Base-by-base conservation (phyloP, 768 basidiomycete species). In the Collybia sordida region DNA sequence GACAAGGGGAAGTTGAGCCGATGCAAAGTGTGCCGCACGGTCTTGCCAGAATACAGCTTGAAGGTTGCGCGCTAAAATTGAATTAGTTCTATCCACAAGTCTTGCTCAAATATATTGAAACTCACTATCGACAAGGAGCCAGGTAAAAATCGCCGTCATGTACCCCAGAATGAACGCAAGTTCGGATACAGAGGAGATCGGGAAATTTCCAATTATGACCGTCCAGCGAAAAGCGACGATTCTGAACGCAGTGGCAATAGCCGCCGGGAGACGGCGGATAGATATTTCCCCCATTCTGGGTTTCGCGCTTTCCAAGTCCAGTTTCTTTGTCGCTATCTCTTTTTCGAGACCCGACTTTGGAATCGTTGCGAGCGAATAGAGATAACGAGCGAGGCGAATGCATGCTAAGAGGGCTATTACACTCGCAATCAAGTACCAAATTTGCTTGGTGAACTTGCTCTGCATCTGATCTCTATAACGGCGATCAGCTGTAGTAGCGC, bases 171-270 rank as follows among this genome's bases (percentile, higher is more conserved):
- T 74, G 56, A 82, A 78, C 23, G 70, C 46, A 3, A 81, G 48
- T 45, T 84, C 81, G 1, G 70, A 65, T 14, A 79, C 45, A 42
- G 73, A 66, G 36, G 69, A 59, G 51, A 69, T 50, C 38, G 64
- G 49, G 23, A 55, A 56, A 24, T 68, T 61, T 12, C 78, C 79
- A 18, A 80, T 65, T 14, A 75, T 69, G 28, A 82, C 51, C 3
- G 71, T 73, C 59, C 67, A 69, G 12, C 82, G 76, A 57, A 82
- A 83, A 6, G 73, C 72, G 17, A 75, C 49, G 18, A 81, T 74
- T 18, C 74, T 72, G 61, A 81, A 81, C 6, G 61, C 62, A 11
- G 79, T 71, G 27, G 70, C 60, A 18, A 70, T 23, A 1, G 73
- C 77, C n/a, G 58, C 51, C 0, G 72, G 69, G 8, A 74, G 49